phyloP scores from a whole-genome alignment of 176 grass and related monocot species.

The Themeda triandra region DNA sequence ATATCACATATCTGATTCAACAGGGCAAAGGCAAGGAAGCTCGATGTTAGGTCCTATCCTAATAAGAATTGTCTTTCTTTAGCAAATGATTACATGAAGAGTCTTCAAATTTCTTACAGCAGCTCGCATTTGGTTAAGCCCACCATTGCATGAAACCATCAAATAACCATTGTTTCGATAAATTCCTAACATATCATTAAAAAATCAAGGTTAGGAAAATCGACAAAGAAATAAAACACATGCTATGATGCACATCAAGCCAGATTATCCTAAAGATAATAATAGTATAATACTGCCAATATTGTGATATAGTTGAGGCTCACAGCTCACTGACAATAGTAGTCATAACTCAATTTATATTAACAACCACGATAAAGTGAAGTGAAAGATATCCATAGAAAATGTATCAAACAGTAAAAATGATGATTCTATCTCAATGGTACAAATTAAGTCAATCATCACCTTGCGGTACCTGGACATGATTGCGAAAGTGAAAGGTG shows the following conservation, averaged over 20 bases:
- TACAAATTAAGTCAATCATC: neutral
- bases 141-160: slow-evolving; percentile 97
- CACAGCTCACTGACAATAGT: neutral
- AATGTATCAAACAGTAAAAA: neutral
- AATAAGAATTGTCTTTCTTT: neutral
- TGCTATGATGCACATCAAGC: neutral
- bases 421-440: neutral
- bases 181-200: slow-evolving; percentile 48
- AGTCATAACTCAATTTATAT: neutral
- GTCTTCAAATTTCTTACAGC: slow-evolving; percentile 51
- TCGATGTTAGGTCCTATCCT: slow-evolving; percentile 1
- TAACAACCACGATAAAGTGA: neutral
- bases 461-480: neutral
- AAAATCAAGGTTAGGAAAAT: neutral
- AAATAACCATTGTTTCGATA: slow-evolving; percentile 90
- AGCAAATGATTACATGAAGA: neutral
- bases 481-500: neutral
- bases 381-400: neutral
- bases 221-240: neutral
- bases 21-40: slow-evolving; percentile 12
- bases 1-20: slow-evolving; percentile 87
- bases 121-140: slow-evolving; percentile 96
- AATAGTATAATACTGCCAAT: neutral
- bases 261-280: neutral
- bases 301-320: neutral